Percentiles rank a stretch among this genome's conserved stretches.
Conservation (phyloP, 495 filamentous ascomycete genomes). For the Trichoderma erinaceum region DNA sequence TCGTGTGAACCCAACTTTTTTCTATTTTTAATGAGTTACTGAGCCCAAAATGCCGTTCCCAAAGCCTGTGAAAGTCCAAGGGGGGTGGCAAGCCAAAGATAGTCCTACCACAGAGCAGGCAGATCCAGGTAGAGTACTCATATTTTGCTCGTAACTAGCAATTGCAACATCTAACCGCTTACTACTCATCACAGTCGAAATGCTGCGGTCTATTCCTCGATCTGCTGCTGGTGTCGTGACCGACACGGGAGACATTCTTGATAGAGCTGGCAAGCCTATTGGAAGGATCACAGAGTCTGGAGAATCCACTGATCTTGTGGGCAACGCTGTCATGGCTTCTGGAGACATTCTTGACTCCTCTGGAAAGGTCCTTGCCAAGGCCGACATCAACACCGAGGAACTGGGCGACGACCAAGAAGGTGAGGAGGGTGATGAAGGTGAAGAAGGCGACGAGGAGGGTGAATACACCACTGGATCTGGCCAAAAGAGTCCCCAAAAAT, state of each 20-base stretch:
- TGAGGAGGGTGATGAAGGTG: constrained; percentile 71
- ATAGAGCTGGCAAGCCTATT: constrained; percentile 61
- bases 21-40: background rate
- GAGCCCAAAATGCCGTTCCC: constrained; percentile 6
- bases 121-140: background rate
- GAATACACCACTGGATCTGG: background rate
- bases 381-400: constrained; percentile 73
- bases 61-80: background rate
- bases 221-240: constrained; percentile 46
- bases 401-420: constrained; percentile 45
- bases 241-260: constrained; percentile 77
- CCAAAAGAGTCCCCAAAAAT: background rate
- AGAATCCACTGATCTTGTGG: constrained; percentile 62
- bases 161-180: background rate
- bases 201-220: background rate
- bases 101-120: constrained; percentile 3
- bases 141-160: background rate
- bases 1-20: background rate
- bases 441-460: constrained; percentile 62
- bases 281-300: constrained; percentile 66
- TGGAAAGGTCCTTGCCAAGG: constrained; percentile 73
- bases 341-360: constrained; percentile 73
- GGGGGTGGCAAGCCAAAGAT: constrained; percentile 6
- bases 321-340: constrained; percentile 72
- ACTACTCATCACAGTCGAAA: background rate